Percentiles rank a stretch among this genome's conserved stretches.
These are phyloP conservation scores for Tremella yokohamensis DNA, from an alignment of 768 basidiomycete species.

Conservation along the genomic window DNA sequence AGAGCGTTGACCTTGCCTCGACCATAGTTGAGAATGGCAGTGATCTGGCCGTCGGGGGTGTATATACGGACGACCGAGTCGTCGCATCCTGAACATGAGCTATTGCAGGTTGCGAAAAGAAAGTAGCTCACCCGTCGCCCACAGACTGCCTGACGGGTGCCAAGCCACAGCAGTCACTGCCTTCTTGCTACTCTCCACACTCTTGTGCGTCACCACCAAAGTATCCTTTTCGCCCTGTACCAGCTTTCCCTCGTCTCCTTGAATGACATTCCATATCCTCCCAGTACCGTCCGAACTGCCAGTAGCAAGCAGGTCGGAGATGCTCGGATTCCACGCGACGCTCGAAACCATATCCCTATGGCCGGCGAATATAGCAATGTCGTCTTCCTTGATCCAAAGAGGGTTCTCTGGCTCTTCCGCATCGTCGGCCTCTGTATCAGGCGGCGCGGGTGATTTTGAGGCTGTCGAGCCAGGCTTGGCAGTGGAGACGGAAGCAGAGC, in stretches of 20 bases:
- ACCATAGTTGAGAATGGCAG: slow-evolving; percentile 42
- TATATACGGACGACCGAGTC: slow-evolving; percentile 46
- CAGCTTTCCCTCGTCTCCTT: background rate
- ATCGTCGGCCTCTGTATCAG: background rate
- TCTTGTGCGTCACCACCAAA: slow-evolving; percentile 19
- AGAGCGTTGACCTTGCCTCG: slow-evolving; percentile 41
- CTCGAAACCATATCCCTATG: slow-evolving; percentile 37
- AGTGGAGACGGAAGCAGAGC: background rate
- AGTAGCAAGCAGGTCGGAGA: slow-evolving; percentile 36
- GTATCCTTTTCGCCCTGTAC: background rate
- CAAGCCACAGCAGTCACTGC: slow-evolving; percentile 39
- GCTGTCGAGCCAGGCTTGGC: background rate
- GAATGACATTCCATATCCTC: slow-evolving; percentile 29
- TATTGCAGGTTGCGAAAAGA: background rate
- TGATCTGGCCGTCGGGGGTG: slow-evolving; percentile 35
- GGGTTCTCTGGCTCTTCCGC: slow-evolving; percentile 2
- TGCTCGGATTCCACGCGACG: slow-evolving; percentile 47
- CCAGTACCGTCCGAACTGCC: slow-evolving; percentile 38
- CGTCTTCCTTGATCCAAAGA: slow-evolving; percentile 14
- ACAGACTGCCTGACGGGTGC: slow-evolving; percentile 45
- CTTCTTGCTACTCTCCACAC: slow-evolving; percentile 38
- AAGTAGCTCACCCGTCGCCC: slow-evolving; percentile 38
- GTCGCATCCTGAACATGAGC: slow-evolving; percentile 21
- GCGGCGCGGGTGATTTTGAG: background rate
- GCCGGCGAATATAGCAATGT: slow-evolving; percentile 20